These are phyloP conservation scores for Astrephomene gubernaculifera DNA, from an alignment of 139 green algal species.

Conservation along the genomic window DNA sequence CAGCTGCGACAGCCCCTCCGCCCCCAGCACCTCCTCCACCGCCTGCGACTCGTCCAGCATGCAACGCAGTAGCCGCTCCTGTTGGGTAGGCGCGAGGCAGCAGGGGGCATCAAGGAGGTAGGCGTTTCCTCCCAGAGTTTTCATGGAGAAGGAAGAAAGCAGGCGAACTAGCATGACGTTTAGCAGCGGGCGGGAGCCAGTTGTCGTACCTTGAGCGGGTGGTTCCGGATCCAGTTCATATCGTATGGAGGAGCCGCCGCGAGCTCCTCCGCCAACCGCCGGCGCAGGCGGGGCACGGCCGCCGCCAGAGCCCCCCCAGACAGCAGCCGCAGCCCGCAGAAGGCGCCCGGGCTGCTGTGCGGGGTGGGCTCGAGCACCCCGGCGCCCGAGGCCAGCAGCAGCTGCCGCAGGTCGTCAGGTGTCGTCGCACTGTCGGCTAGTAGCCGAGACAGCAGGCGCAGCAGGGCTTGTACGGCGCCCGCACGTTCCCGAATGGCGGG, in stretches of 20 bases:
- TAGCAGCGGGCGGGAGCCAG: neutral
- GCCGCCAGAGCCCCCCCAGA: constrained; percentile 45
- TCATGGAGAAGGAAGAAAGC: neutral
- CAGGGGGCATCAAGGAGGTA: neutral
- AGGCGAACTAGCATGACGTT: neutral
- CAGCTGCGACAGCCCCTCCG: neutral
- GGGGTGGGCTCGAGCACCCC: constrained; percentile 1
- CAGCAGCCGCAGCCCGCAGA: constrained; percentile 61
- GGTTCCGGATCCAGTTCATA: constrained; percentile 49
- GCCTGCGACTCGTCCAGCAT: neutral
- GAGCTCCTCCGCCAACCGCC: constrained; percentile 43
- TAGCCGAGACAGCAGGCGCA: constrained; percentile 38
- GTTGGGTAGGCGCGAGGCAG: neutral
- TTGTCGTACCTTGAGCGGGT: constrained; percentile 1
- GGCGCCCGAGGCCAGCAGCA: neutral
- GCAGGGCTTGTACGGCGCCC: constrained; percentile 50
- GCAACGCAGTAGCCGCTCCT: neutral
- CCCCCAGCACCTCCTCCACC: neutral
- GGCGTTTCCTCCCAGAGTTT: neutral
- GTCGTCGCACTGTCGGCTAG: too few relatives aligned
- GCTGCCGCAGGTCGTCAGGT: neutral
- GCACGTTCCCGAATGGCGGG: constrained; percentile 26
- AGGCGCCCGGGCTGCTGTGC: constrained; percentile 18
- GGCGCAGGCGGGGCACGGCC: neutral
- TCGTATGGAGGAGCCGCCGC: constrained; percentile 50